phyloP scores from a whole-genome alignment of 768 basidiomycete species.

The Clitopilus passeckerianus region DNA sequence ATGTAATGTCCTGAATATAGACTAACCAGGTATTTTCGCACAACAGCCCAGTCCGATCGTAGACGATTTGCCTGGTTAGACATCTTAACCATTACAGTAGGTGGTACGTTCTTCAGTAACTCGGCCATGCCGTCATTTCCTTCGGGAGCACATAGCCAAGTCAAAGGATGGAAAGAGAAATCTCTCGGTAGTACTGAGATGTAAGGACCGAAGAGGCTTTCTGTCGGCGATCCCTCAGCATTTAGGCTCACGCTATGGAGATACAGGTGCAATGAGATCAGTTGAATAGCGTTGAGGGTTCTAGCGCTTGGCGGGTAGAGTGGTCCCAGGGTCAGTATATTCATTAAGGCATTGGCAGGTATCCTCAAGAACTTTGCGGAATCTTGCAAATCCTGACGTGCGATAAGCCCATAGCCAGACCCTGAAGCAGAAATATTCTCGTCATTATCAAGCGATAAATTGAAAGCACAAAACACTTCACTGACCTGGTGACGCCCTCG shows the following conservation, averaged over 20 bases:
- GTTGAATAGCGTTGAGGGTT: slow-evolving; percentile 59
- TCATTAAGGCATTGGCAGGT: slow-evolving; percentile 69
- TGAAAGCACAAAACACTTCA: background rate
- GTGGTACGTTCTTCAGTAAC: slow-evolving; percentile 45
- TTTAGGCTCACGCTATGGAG: slow-evolving; percentile 52
- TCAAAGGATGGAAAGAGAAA: slow-evolving; percentile 80
- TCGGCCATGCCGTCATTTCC: slow-evolving; percentile 11
- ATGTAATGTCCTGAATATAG: background rate
- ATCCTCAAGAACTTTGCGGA: slow-evolving; percentile 61
- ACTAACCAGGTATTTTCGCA: slow-evolving; percentile 52
- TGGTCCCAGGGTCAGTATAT: slow-evolving; percentile 58
- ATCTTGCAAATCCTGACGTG: slow-evolving; percentile 35
- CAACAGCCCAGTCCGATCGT: slow-evolving; percentile 50
- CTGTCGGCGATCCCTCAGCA: slow-evolving; percentile 30
- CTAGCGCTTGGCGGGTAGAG: slow-evolving; percentile 43
- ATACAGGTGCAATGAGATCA: slow-evolving; percentile 77
- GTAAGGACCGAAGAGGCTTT: slow-evolving; percentile 68
- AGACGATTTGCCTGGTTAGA: slow-evolving; percentile 43
- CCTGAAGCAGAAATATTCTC: slow-evolving; percentile 25
- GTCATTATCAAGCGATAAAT: background rate
- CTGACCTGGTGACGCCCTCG: slow-evolving; percentile 48
- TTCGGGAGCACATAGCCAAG: slow-evolving; percentile 49
- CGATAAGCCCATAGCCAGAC: slow-evolving; percentile 69
- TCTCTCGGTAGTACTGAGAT: slow-evolving; percentile 70
- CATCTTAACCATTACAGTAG: slow-evolving; percentile 35